A percentile compares a stretch with the other conserved stretches of the same genome.
Conservation (phyloP, 495 filamentous ascomycete genomes). For the Daldinia decipiens region DNA sequence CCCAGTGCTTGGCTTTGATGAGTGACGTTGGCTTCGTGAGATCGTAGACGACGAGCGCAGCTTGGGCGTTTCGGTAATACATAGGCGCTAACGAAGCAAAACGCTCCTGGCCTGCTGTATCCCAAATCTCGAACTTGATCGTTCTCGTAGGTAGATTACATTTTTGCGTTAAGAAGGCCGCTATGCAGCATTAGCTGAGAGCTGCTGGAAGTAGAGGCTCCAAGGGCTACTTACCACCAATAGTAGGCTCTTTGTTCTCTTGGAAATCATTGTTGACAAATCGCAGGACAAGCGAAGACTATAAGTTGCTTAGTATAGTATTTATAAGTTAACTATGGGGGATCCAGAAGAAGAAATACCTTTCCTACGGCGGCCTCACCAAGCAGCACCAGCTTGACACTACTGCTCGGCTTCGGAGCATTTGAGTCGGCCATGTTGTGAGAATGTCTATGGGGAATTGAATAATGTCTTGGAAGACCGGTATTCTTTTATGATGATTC, state of each 20-base stretch:
- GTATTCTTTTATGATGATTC: conserved; percentile 5
- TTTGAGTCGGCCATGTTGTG: conserved; percentile 64
- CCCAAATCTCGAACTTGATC: conserved; percentile 99
- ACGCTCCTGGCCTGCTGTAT: conserved; percentile 97
- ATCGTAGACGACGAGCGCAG: conserved; percentile 98
- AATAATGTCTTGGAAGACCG: not conserved
- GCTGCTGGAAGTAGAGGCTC: conserved; percentile 4
- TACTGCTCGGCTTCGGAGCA: conserved; percentile 94
- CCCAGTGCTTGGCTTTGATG: conserved; percentile 98
- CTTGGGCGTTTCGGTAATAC: conserved; percentile 99
- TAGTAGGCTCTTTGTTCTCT: conserved; percentile 99
- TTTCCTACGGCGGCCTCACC: conserved; percentile 98
- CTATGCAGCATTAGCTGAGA: conserved; percentile 56
- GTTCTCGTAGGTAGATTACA: conserved; percentile 94
- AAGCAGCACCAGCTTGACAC: conserved; percentile 96
- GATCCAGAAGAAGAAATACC: conserved; percentile 61
- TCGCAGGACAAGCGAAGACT: conserved; percentile 97
- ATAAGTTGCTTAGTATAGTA: conserved; percentile 37
- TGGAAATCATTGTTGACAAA: conserved; percentile 99
- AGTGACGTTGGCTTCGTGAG: conserved; percentile 96
- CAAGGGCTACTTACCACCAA: conserved; percentile 78
- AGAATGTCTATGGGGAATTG: conserved; percentile 10
- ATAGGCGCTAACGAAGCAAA: conserved; percentile 97
- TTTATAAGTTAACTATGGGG: conserved; percentile 5
- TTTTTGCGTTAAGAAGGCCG: conserved; percentile 98